Percentiles rank a stretch among this genome's conserved stretches.
phyloP scores from a whole-genome alignment of 352 stramenopile genomes.

The Thalassiosira mediterranea region DNA sequence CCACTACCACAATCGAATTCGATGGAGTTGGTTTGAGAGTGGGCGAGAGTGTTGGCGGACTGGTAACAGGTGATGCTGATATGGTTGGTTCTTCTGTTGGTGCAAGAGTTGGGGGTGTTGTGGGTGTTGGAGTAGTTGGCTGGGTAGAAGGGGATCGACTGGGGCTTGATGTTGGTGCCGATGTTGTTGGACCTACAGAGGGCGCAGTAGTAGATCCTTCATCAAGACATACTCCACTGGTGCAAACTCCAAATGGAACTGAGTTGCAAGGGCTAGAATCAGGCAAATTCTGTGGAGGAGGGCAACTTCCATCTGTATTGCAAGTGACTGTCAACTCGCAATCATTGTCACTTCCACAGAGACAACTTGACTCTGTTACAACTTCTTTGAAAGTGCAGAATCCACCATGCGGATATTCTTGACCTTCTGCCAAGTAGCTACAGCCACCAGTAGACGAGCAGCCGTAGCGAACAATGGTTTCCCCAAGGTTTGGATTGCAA shows the following conservation, averaged over 20 bases:
- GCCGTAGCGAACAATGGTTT: conserved; percentile 33
- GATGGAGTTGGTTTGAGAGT: neutral
- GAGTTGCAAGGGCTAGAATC: conserved; percentile 42
- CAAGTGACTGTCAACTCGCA: conserved; percentile 32
- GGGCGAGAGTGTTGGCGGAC: conserved; percentile 1
- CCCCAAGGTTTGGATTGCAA: conserved; percentile 24
- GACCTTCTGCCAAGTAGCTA: conserved; percentile 40
- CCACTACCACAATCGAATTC: neutral
- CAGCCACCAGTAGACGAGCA: conserved; percentile 45
- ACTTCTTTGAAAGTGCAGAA: conserved; percentile 58
- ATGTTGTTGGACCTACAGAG: conserved; percentile 3
- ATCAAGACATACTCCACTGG: conserved; percentile 27
- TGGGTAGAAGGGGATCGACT: neutral
- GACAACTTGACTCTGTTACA: conserved; percentile 15
- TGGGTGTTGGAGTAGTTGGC: neutral
- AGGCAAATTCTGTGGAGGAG: conserved; percentile 5
- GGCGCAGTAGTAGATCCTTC: neutral
- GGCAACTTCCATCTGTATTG: conserved; percentile 40
- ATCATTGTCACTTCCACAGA: conserved; percentile 43
- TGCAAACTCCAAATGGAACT: conserved; percentile 32
- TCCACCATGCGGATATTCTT: conserved; percentile 36
- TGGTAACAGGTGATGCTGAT: neutral
- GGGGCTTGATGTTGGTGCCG: neutral
- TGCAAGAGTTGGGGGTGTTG: neutral
- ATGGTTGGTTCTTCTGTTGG: conserved; percentile 1